phyloP scores from a whole-genome alignment of 257 asterid species.

The Nicotiana otophora region DNA sequence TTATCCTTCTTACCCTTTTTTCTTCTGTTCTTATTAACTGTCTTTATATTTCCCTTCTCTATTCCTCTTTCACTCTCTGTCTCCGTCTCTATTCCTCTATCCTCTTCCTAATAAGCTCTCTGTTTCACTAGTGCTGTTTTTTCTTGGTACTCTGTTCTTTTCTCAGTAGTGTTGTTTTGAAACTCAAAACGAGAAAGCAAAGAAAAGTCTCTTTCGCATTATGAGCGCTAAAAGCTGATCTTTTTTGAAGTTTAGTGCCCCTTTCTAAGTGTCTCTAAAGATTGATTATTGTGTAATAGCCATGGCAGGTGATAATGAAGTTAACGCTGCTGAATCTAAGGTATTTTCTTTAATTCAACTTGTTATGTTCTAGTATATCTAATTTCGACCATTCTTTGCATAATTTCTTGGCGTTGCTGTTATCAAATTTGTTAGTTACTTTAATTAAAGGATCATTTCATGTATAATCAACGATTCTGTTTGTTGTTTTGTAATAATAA shows the following conservation, averaged over 20 bases:
- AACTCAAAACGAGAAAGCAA: not conserved
- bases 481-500: not conserved
- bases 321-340: conserved; percentile 34
- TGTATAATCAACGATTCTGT: not conserved
- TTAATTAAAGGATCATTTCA: not conserved
- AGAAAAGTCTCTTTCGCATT: not conserved
- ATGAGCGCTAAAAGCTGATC: conserved; percentile 22
- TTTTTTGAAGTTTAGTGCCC: conserved; percentile 14
- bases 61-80: not conserved
- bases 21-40: not conserved
- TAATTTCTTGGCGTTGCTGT: not conserved
- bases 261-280: not conserved
- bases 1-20: not conserved
- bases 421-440: not conserved
- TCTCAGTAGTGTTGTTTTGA: not conserved
- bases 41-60: not conserved
- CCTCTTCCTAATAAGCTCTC: not conserved
- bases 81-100: not conserved
- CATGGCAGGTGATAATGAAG: conserved; percentile 43
- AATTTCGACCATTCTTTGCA: not conserved
- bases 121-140: conserved; percentile 7
- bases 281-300: not conserved
- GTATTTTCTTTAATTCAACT: not conserved
- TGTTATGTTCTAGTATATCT: not conserved
- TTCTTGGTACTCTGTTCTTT: not conserved